Percentiles rank a stretch among this genome's conserved stretches.
These are phyloP conservation scores for Pseudogymnoascus sp. DNA, from an alignment of 2,329 filamentous ascomycete genomes.

Conservation along the genomic window DNA sequence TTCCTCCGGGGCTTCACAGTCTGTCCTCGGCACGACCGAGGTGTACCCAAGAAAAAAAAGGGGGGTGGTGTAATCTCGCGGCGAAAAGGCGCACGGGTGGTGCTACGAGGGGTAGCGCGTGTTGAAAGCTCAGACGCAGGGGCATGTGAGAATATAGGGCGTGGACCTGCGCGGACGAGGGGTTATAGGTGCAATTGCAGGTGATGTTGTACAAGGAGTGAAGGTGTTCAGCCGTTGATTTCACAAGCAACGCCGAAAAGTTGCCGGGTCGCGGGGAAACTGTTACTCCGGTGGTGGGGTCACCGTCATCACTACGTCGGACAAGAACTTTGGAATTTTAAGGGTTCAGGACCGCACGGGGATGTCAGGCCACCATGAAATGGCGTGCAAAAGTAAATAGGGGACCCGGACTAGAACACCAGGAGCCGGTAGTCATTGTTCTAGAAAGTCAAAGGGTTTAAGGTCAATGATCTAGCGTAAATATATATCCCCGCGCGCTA, in stretches of 20 bases:
- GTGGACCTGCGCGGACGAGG: background rate
- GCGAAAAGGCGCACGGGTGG: background rate
- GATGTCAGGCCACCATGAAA: background rate
- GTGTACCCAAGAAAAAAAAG: background rate
- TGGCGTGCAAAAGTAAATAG: background rate
- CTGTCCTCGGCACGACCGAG: background rate
- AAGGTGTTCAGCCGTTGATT: background rate
- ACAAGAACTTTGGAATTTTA: background rate
- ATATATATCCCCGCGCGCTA: background rate
- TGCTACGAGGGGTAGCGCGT: background rate
- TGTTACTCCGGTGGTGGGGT: background rate
- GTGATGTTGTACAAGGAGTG: background rate
- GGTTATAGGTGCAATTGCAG: background rate
- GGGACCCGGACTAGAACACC: background rate
- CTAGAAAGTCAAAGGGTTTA: background rate
- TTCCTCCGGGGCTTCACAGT: background rate
- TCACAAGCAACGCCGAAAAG: background rate
- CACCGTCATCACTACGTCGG: background rate
- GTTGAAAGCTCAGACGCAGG: background rate
- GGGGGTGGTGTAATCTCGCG: background rate
- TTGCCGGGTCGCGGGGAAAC: background rate
- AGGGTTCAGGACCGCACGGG: background rate
- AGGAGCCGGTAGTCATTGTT: background rate
- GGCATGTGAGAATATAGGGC: background rate
- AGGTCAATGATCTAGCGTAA: background rate